Evolutionary conservation across 1,284 basidiomycete genomes (phyloP).

Genomic region (Pisolithus thermaeus): DNA sequence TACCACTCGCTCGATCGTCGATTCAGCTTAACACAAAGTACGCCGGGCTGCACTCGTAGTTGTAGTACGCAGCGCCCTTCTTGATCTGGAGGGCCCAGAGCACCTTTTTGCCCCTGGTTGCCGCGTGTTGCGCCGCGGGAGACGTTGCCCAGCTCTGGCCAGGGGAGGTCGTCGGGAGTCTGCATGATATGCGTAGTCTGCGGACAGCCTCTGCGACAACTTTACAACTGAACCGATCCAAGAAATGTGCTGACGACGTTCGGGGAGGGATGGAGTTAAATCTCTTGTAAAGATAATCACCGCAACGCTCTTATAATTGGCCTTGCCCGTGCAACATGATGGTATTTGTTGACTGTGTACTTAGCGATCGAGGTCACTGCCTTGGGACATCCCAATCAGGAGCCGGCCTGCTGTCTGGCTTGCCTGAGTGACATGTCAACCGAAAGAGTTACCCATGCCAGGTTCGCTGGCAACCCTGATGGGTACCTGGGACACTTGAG

Average conservation of each 20-base stretch:
- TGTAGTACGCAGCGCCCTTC: conserved; percentile 68
- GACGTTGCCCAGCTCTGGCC: conserved; percentile 78
- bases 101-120: conserved; percentile 77
- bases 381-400: conserved; percentile 21
- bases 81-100: conserved; percentile 58
- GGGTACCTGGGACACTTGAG: conserved; percentile 20
- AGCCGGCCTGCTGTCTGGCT: conserved; percentile 15
- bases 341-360: conserved; percentile 14
- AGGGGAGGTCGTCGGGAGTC: conserved; percentile 66
- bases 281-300: conserved; percentile 31
- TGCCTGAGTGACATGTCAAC: conserved; percentile 30
- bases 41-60: conserved; percentile 72
- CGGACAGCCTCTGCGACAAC: conserved; percentile 10
- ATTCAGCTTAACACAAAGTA: conserved; percentile 66
- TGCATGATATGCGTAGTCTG: conserved; percentile 42
- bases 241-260: conserved; percentile 16
- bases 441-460: conserved; percentile 21
- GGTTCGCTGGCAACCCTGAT: conserved; percentile 30
- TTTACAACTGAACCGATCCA: conserved; percentile 10
- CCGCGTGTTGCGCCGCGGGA: conserved; percentile 76
- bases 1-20: conserved; percentile 75
- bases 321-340: conserved; percentile 22
- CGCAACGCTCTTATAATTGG: conserved; percentile 30
- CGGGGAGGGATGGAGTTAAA: conserved; percentile 30
- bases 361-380: conserved; percentile 34